phyloP scores from a whole-genome alignment of 2,329 filamentous ascomycete genomes.

The Botryotinia calthae region DNA sequence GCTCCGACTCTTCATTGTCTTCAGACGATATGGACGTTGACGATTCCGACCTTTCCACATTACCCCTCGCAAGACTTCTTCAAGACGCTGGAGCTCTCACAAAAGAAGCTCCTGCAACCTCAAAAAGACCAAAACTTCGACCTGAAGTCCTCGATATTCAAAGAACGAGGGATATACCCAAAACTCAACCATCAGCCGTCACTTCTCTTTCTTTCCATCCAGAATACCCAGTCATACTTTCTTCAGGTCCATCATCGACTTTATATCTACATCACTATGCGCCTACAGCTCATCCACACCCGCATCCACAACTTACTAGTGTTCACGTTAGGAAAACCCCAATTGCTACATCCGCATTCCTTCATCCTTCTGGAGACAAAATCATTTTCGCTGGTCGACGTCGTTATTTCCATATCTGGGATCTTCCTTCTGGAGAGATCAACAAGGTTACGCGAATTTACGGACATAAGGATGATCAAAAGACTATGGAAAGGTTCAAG shows the following conservation, averaged over 20 bases:
- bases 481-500: constrained; percentile 86
- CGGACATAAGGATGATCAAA: constrained; percentile 77
- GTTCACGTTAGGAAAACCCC: constrained; percentile 82
- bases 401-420: constrained; percentile 92
- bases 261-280: constrained; percentile 88
- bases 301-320: constrained; percentile 87
- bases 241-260: constrained; percentile 80
- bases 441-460: constrained; percentile 77
- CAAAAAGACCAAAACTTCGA: constrained; percentile 69
- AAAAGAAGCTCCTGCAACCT: constrained; percentile 43
- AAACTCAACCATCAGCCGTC: constrained; percentile 74
- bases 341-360: constrained; percentile 80
- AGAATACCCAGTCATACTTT: constrained; percentile 80
- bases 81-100: constrained; percentile 70
- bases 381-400: constrained; percentile 88
- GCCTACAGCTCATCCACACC: constrained; percentile 68
- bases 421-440: constrained; percentile 75
- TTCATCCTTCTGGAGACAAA: constrained; percentile 67
- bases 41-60: constrained; percentile 60
- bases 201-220: constrained; percentile 88
- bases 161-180: constrained; percentile 79
- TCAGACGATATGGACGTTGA: constrained; percentile 51
- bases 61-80: constrained; percentile 77
- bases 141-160: constrained; percentile 91
- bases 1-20: constrained; percentile 40